These are phyloP conservation scores for Apiospora rasikravindrae DNA, from an alignment of 2,329 filamentous ascomycete species.

Conservation along the genomic window DNA sequence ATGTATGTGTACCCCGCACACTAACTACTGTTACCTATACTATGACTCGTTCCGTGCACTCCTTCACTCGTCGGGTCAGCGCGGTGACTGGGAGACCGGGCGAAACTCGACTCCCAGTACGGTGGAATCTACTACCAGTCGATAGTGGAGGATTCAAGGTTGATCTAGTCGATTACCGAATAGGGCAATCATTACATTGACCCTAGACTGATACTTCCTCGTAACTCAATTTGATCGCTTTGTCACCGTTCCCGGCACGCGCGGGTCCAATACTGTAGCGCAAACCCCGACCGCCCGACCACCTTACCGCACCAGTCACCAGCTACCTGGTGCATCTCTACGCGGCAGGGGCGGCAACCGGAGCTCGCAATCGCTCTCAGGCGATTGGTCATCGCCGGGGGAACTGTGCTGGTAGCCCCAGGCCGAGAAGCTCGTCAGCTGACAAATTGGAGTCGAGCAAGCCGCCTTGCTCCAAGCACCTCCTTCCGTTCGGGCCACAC, in stretches of 20 bases:
- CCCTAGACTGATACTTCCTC: neutral
- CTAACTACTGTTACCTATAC: too few relatives aligned
- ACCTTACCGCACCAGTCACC: neutral
- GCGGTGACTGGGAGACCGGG: neutral
- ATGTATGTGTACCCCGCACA: constrained; percentile 8
- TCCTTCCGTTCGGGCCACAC: neutral
- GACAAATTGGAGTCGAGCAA: neutral
- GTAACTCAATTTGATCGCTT: neutral
- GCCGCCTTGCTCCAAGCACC: neutral
- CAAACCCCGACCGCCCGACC: neutral
- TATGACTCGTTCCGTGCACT: neutral
- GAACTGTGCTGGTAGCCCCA: neutral
- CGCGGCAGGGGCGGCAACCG: neutral
- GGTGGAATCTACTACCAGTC: neutral
- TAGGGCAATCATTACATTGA: neutral
- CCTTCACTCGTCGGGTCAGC: neutral
- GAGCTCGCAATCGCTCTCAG: neutral
- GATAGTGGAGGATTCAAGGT: neutral
- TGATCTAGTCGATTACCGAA: neutral
- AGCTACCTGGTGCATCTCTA: neutral
- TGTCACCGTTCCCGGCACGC: neutral
- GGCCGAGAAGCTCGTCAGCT: neutral
- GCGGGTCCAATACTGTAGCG: neutral
- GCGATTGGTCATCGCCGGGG: neutral
- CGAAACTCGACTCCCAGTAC: neutral